A percentile compares a stretch with the other conserved stretches of the same genome.
phyloP scores from a whole-genome alignment of 106 monocot genomes.

The Phalaenopsis equestris region DNA sequence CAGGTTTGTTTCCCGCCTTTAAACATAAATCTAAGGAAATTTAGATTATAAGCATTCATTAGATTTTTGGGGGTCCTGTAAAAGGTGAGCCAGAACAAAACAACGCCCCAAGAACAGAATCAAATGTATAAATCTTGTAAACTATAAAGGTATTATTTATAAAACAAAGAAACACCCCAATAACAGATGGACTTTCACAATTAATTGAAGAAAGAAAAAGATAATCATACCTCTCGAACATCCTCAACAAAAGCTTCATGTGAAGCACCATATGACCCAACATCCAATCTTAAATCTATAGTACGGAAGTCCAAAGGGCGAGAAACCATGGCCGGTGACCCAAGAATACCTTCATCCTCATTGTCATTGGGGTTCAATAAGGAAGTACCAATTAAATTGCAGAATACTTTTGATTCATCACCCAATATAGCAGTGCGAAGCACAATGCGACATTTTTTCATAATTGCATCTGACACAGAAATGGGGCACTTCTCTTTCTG shows the following conservation, averaged over 20 bases:
- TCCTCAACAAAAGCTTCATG: constrained; percentile 88
- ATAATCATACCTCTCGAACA: constrained; percentile 60
- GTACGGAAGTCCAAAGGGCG: constrained; percentile 93
- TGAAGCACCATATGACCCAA: constrained; percentile 75
- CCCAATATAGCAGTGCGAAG: constrained; percentile 53
- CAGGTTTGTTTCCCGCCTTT: too few relatives aligned
- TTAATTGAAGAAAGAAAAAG: constrained; percentile 3
- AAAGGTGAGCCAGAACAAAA: too few relatives aligned
- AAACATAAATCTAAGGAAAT: too few relatives aligned
- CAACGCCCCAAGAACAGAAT: too few relatives aligned
- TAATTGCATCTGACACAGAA: constrained; percentile 67
- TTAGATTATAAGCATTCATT: too few relatives aligned
- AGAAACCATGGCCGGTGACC: constrained; percentile 81
- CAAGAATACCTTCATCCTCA: constrained; percentile 89
- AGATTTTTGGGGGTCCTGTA: too few relatives aligned
- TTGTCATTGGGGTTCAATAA: constrained; percentile 64
- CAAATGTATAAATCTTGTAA: too few relatives aligned
- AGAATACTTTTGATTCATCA: constrained; percentile 84
- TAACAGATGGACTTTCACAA: not conserved
- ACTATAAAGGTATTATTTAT: too few relatives aligned
- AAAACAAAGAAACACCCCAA: not conserved
- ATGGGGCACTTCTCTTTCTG: constrained; percentile 30
- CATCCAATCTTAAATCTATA: constrained; percentile 74
- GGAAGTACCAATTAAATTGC: constrained; percentile 77
- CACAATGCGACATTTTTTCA: constrained; percentile 79